Conservation (phyloP, 495 filamentous ascomycete species). For the Aspergillus sclerotioniger region DNA sequence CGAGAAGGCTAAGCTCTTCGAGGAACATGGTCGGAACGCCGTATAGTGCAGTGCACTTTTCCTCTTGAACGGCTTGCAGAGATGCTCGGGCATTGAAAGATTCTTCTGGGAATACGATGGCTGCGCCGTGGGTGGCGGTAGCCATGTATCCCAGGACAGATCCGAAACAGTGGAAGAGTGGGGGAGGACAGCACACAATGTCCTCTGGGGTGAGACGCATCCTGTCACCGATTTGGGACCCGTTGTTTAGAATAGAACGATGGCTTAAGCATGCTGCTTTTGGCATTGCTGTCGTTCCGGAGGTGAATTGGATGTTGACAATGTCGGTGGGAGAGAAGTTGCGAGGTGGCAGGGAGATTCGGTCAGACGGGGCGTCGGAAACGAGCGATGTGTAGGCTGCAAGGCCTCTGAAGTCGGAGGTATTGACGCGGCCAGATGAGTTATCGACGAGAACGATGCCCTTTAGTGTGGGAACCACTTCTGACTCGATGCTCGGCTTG, state of each 20-base stretch:
- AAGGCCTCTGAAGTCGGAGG: slow-evolving; percentile 40
- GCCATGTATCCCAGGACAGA: slow-evolving; percentile 92
- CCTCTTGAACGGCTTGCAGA: slow-evolving; percentile 68
- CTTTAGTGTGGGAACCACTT: slow-evolving; percentile 65
- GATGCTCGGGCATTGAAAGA: slow-evolving; percentile 79
- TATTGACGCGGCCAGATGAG: slow-evolving; percentile 57
- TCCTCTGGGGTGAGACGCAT: slow-evolving; percentile 75
- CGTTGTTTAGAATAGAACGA: slow-evolving; percentile 85
- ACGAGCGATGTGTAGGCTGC: slow-evolving; percentile 51
- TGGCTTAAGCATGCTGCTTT: slow-evolving; percentile 93
- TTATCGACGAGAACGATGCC: slow-evolving; percentile 81
- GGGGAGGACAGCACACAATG: slow-evolving; percentile 81
- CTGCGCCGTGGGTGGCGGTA: slow-evolving; percentile 79
- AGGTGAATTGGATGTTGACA: slow-evolving; percentile 96
- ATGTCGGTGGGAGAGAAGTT: slow-evolving; percentile 65
- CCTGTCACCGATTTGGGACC: slow-evolving; percentile 72
- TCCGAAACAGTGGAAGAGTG: slow-evolving; percentile 93
- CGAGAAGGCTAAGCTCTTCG: slow-evolving; percentile 74
- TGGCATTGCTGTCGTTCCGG: slow-evolving; percentile 82
- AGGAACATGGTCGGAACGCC: slow-evolving; percentile 97
- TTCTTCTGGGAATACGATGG: slow-evolving; percentile 83
- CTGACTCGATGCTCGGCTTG: slow-evolving; percentile 54
- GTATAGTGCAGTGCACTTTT: slow-evolving; percentile 80
- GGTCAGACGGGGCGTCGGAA: slow-evolving; percentile 51
- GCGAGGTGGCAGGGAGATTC: slow-evolving; percentile 34